phyloP scores from a whole-genome alignment of 2,329 filamentous ascomycete genomes.

The Podosphaera leucotricha region DNA sequence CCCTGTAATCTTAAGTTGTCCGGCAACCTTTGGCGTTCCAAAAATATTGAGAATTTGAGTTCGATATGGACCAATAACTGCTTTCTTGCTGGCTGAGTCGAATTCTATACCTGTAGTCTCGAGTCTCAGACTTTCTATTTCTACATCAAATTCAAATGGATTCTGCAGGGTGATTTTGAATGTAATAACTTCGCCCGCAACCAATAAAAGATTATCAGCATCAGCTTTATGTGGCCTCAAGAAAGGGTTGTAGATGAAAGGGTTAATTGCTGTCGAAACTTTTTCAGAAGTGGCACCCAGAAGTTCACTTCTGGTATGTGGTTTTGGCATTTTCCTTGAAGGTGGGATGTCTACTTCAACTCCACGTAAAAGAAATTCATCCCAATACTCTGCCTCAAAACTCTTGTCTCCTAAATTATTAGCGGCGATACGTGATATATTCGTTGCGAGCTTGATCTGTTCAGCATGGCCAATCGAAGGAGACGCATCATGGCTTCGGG shows the following conservation, averaged over 20 bases:
- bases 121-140: conserved; percentile 60
- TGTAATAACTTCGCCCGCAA: conserved; percentile 52
- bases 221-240: conserved; percentile 40
- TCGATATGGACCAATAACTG: conserved; percentile 56
- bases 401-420: conserved; percentile 47
- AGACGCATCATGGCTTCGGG: conserved; percentile 42
- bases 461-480: conserved; percentile 58
- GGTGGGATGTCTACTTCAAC: conserved; percentile 44
- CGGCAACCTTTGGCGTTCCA: conserved; percentile 42
- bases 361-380: conserved; percentile 72
- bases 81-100: conserved; percentile 36
- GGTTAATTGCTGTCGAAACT: conserved; percentile 31
- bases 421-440: conserved; percentile 69
- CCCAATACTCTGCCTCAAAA: conserved; percentile 76
- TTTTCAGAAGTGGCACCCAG: conserved; percentile 19
- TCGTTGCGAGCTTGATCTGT: conserved; percentile 61
- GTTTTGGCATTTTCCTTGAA: conserved; percentile 35
- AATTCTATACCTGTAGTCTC: conserved; percentile 53
- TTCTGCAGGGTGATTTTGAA: conserved; percentile 81
- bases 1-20: conserved; percentile 50
- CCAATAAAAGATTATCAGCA: conserved; percentile 40
- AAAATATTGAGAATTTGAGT: conserved; percentile 54
- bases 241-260: conserved; percentile 92
- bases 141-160: conserved; percentile 77
- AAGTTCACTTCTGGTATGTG: conserved; percentile 32